Evolutionary conservation across 2,329 filamentous ascomycete species (phyloP), one percentile per base, ranked within the genome.

Genomic region (Phoma sp.): DNA sequence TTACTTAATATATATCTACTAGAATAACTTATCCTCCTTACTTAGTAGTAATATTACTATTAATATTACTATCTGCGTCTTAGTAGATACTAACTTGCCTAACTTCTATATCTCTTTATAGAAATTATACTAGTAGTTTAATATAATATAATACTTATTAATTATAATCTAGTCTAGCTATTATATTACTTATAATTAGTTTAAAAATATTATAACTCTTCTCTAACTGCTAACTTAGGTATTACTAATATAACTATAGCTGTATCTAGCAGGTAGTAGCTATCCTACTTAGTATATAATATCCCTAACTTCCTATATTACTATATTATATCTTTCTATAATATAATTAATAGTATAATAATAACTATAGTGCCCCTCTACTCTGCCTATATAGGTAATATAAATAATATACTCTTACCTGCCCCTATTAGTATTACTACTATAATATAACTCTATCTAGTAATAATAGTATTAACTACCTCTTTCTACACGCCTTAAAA

Each of bases 371-470:
- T 56, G 1, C 62, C 47, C 3, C 45, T 43, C 26, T 46, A 42
- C 46, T 57, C 48, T n/a, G 47, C 42, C 47, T 33, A 62, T n/a
- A 53, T 60, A 39, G 56, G 66, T 50, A 69, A 56, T 52, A 69
- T 69, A 34, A 71, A 71, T 28, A 68, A 54, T 18, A 71, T 37
- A 38, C 64, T 68, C 57, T 69, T 69, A 5, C 67, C 58, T 15
- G 53, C 62, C 21, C 67, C 56, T 7, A 49, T 70, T 12, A 38
- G 61, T 42, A 71, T 66, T 20, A 69, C 51, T 11, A 45, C 54
- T 11, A 66, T 49, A 10, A 66, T 53, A 9, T 40, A 53, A 51
- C 61, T 66, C 42, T 57, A 14, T 3, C 57, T 51, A 11, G 47
- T 48, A 36, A 62, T 53, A 42, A 70, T 68, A 12, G 50, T 56